Base-by-base conservation (phyloP, 441 rosid genomes). In the Aleurites moluccanus region DNA sequence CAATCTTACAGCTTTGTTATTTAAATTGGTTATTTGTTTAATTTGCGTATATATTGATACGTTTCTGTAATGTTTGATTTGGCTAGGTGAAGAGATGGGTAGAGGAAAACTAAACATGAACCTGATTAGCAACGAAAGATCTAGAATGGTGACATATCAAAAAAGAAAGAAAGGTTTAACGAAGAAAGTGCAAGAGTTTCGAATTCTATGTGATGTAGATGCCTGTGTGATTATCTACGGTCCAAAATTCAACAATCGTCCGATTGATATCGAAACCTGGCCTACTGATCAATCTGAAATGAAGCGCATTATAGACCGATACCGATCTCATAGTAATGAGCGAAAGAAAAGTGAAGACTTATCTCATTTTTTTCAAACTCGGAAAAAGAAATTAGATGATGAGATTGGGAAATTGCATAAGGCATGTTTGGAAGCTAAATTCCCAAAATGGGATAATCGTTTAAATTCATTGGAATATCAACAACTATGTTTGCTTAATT, bases 121-220 rank as follows among this genome's bases (percentile, higher is more conserved):
- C 13, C 73, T 74, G 14, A 73, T 78, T 20, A 4, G 28, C 35
- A 74, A 78, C 16, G 81, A 74, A 53, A 78, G 63, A 47, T 74
- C 78, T 63, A 74, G 78, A 2, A 63, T 69, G 81, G 30, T 69
- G 28, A 78, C 78, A 0, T 78, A 61, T 23, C 64, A 73, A 6
- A 78, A 78, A 50, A 40, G 78, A 25, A 78, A 73, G 27, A 78
- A 69, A 35, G 81, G 81, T 15, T 64, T 78, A 33, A 62, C 9
- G 3, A 78, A 78, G 64, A 78, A 78, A 44, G 52, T 74, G 10
- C 55, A 74, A 4, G 78, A 78, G 16, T 78, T 78, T 15, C 63
- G 57, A 1, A 56, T 78, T 33, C 74, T 78, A 0, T 78, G 81
- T 16, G 44, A 74, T 30, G 81, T 73, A 2, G 81, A 78, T 64